Evolutionary conservation across 169 alveolate species (phyloP).

Genomic region (Babesia divergens): DNA sequence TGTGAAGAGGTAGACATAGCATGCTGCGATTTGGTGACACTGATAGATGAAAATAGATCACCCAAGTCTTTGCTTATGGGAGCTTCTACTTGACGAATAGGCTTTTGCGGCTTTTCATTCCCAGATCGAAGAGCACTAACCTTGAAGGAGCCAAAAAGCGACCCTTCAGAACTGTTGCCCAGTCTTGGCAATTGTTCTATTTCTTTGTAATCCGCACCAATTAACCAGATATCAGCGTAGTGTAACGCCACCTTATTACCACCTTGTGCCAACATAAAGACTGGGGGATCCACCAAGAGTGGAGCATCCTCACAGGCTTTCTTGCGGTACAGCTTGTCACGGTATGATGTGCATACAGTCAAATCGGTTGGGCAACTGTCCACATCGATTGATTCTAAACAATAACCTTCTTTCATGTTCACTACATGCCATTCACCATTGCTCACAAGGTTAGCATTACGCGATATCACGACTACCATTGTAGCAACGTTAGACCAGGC

Average conservation of each 20-base stretch:
- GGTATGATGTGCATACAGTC: constrained; percentile 19
- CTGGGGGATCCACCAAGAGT: constrained; percentile 31
- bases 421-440: constrained; percentile 24
- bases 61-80: too few relatives aligned
- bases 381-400: constrained; percentile 24
- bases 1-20: too few relatives aligned
- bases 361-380: constrained; percentile 27
- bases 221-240: constrained; percentile 36
- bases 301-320: constrained; percentile 45
- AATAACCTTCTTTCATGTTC: constrained; percentile 49
- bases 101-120: too few relatives aligned
- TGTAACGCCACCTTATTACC: constrained; percentile 3
- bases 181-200: constrained; percentile 1
- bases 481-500: constrained; percentile 42
- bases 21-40: too few relatives aligned
- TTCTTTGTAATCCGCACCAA: neutral
- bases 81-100: too few relatives aligned
- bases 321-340: constrained; percentile 40
- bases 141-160: neutral
- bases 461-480: constrained; percentile 26
- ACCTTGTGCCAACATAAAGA: constrained; percentile 42
- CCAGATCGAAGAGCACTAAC: too few relatives aligned
- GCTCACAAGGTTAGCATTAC: constrained; percentile 11
- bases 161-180: neutral
- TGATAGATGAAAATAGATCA: neutral